A percentile compares a stretch with the other conserved stretches of the same genome.
These are phyloP conservation scores for Phytophthora sojae DNA, from an alignment of 352 stramenopile species.

Conservation along the genomic window DNA sequence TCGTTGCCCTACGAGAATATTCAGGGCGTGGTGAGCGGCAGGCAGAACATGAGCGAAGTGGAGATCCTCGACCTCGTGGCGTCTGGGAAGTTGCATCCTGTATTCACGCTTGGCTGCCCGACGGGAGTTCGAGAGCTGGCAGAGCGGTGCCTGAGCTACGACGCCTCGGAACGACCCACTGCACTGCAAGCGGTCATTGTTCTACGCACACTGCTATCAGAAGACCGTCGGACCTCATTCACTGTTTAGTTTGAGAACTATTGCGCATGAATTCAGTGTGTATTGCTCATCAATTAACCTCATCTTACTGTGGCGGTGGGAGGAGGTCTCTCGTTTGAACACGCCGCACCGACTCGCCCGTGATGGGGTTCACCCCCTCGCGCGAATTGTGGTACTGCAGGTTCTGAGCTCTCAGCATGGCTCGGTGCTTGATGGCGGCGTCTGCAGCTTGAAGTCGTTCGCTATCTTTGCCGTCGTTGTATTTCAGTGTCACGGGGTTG, in stretches of 20 bases:
- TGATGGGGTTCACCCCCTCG: conserved; percentile 89
- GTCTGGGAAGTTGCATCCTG: conserved; percentile 30
- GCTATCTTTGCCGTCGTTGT: conserved; percentile 88
- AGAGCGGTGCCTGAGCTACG: conserved; percentile 44
- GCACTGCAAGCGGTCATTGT: conserved; percentile 54
- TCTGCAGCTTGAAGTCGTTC: conserved; percentile 72
- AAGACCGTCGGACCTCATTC: conserved; percentile 20
- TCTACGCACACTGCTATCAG: conserved; percentile 38
- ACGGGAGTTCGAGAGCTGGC: conserved; percentile 45
- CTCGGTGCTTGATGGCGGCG: conserved; percentile 76
- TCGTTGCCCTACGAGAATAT: conserved; percentile 55
- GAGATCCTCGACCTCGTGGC: conserved; percentile 40
- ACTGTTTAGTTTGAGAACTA: conserved; percentile 11
- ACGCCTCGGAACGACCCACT: conserved; percentile 44
- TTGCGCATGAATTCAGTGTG: background rate
- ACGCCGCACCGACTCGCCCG: conserved; percentile 62
- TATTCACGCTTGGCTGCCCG: conserved; percentile 44
- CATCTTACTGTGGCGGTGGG: conserved; percentile 39
- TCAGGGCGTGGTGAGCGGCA: conserved; percentile 7
- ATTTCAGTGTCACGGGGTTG: conserved; percentile 90
- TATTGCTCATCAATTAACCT: background rate
- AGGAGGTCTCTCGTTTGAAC: conserved; percentile 62
- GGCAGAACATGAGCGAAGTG: conserved; percentile 30
- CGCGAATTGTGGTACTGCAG: conserved; percentile 86
- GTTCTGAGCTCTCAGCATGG: conserved; percentile 79